Base-by-base conservation (phyloP, 2,329 filamentous ascomycete species). In the Penicillium sp. region DNA sequence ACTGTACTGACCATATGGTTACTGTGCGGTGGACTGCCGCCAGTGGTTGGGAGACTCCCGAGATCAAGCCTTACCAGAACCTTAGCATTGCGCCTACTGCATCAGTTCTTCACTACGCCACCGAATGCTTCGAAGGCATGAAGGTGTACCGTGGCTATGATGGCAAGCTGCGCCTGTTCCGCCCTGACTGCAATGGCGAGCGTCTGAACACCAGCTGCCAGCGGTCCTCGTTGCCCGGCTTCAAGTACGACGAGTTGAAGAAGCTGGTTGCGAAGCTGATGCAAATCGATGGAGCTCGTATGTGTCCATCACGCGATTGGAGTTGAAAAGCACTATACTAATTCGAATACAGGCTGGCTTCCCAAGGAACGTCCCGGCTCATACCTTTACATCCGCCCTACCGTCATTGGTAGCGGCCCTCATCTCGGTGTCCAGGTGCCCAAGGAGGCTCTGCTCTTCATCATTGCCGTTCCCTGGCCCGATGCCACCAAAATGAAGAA, bases 1-100 rank as follows among this genome's bases (percentile, higher is more conserved):
- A 67, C 51, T 81, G 78, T 76, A 90, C 88, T 55, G 90, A 96
- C 77, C 91, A 96, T 77, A 95, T 95, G 89, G 77, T 93, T 62
- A 85, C 83, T 44, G 85, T 78, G 18, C 73, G 75, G 46, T 95
- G 89, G 89, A 82, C 78, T 29, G 72, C 69, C 20, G 66, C 74
- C 38, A 66, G 72, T 18, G 89, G 89, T 60, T 95, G 89, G 89
- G 77, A 79, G 32, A 76, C 80, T 1, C 89, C 89, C 1, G 79
- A 86, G 60, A 79, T 95, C 50, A 81, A 82, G 67, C 87, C 89
- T 24, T 93, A 89, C 70, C 87, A 87, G 0, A 86, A 88, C 9
- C 74, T 95, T 46, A 79, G 79, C 55, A 82, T 95, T 63, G 86
- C 89, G 75, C 89, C 89, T 31, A 91, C 86, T 4, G 88, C 89